These are phyloP conservation scores for Lophium mytilinum DNA, from an alignment of 495 filamentous ascomycete genomes.

Conservation along the genomic window DNA sequence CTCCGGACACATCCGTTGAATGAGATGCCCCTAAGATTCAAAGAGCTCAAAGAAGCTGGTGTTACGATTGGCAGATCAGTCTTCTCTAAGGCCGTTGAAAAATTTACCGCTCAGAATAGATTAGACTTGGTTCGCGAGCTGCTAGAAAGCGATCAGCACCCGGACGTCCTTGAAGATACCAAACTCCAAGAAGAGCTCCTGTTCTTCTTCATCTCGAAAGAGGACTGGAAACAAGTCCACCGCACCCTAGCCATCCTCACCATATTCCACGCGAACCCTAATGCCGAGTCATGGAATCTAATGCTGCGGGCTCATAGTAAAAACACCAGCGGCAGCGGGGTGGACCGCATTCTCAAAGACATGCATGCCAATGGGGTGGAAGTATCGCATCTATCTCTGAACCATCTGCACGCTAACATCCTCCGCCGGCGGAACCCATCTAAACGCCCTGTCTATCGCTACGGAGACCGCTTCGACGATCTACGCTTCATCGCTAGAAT, in stretches of 20 bases:
- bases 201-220: slow-evolving; percentile 39
- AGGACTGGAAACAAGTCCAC: slow-evolving; percentile 47
- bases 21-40: slow-evolving; percentile 47
- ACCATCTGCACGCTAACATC: not conserved
- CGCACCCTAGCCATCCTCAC: slow-evolving; percentile 46
- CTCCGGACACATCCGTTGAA: slow-evolving; percentile 47
- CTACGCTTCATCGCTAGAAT: slow-evolving; percentile 29
- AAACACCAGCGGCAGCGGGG: slow-evolving; percentile 10
- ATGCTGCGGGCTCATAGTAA: slow-evolving; percentile 33
- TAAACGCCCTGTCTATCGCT: slow-evolving; percentile 1
- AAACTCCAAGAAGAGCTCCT: slow-evolving; percentile 51
- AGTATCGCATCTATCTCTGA: not conserved
- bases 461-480: slow-evolving; percentile 21
- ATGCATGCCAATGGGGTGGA: slow-evolving; percentile 9
- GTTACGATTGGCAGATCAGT: slow-evolving; percentile 52
- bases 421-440: slow-evolving; percentile 5
- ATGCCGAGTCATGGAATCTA: slow-evolving; percentile 34
- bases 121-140: slow-evolving; percentile 31
- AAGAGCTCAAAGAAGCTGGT: slow-evolving; percentile 45
- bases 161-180: slow-evolving; percentile 60
- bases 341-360: slow-evolving; percentile 9
- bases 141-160: slow-evolving; percentile 64
- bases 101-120: slow-evolving; percentile 48
- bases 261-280: slow-evolving; percentile 16
- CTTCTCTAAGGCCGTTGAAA: slow-evolving; percentile 51